Percentiles rank a stretch among this genome's conserved stretches.
These are phyloP conservation scores for Phytophthora pini DNA, from an alignment of 352 stramenopile genomes.

Conservation along the genomic window DNA sequence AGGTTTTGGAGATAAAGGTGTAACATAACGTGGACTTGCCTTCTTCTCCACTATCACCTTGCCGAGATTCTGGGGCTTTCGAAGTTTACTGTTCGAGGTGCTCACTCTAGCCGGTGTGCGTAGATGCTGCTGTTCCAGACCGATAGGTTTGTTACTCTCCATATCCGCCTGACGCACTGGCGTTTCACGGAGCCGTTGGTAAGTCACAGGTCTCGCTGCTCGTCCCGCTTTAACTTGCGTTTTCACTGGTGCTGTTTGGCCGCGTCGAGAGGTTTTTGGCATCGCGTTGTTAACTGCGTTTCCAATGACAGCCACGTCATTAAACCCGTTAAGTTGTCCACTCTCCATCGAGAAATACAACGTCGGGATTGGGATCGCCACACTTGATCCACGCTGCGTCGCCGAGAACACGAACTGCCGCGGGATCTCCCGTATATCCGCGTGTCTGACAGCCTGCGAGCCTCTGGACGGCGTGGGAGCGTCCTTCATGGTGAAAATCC, in stretches of 20 bases:
- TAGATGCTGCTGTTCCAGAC: conserved; percentile 4
- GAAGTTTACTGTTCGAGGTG: conserved; percentile 18
- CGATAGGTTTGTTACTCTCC: neutral
- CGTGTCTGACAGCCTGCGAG: conserved; percentile 21
- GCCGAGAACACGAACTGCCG: conserved; percentile 70
- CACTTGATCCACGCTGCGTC: conserved; percentile 26
- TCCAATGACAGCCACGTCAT: conserved; percentile 9
- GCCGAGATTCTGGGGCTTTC: conserved; percentile 3
- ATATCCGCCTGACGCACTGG: neutral
- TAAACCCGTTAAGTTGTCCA: neutral
- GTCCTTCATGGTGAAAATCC: conserved; percentile 90
- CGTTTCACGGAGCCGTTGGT: conserved; percentile 7
- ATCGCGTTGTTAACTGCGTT: neutral
- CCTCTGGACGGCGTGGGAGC: conserved; percentile 42
- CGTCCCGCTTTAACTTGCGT: conserved; percentile 4
- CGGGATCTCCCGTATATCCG: conserved; percentile 61
- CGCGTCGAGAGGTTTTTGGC: conserved; percentile 12
- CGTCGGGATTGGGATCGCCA: conserved; percentile 43
- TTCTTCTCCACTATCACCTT: conserved; percentile 9
- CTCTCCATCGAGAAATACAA: conserved; percentile 55
- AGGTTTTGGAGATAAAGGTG: conserved; percentile 1
- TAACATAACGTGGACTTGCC: neutral
- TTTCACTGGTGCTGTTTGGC: conserved; percentile 25
- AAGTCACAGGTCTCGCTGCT: conserved; percentile 9
- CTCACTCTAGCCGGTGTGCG: conserved; percentile 18